Evolutionary conservation across 768 basidiomycete genomes (phyloP), one percentile per base, ranked within the genome.

Genomic region (Hypholoma fasciculare): DNA sequence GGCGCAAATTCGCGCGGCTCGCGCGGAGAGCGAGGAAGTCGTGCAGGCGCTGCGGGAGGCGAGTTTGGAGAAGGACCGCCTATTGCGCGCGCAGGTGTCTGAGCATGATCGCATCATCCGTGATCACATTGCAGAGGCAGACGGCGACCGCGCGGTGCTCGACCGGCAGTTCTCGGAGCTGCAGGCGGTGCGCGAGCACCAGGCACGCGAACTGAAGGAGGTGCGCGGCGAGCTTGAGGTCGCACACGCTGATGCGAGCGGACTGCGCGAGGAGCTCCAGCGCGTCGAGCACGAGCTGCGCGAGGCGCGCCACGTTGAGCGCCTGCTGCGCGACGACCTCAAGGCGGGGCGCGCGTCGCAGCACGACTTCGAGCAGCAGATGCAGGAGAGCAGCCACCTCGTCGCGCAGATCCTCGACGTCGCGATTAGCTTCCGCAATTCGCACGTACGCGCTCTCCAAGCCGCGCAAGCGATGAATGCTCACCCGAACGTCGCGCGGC

Each of bases 121-220:
- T 1, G 94, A 97, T 69, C 91, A 95, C 65, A 88, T 90, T 54
- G 90, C 90, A 2, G 96, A 98, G 71, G 92, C 94, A 13, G 94
- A 97, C 66, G 92, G 94, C 1, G 95, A 98, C 70, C 84, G 94
- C 7, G 94, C 95, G 0, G 93, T 96, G 13, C 77, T 97, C 47
- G 94, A 97, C 72, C 87, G 95, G 50, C 90, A 94, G 70, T 88
- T 90, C 68, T 85, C 82, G 40, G 90, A 92, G 67, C 74, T 92
- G 38, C 81, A 82, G 62, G 84, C 84, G 1, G 78, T 79, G 7
- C 73, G 88, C 50, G 90, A 89, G 55, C 78, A 81, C 57, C 76
- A 80, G 13, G 82, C 85, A 53, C 79, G 81, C 9, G 83, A 89
- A 62, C 68, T 91, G 16, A 87, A 86, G 66, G 86, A 89, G 39